Conservation (phyloP, 192 early-diverging fungal genomes). For the Umbelopsis isabellina region DNA sequence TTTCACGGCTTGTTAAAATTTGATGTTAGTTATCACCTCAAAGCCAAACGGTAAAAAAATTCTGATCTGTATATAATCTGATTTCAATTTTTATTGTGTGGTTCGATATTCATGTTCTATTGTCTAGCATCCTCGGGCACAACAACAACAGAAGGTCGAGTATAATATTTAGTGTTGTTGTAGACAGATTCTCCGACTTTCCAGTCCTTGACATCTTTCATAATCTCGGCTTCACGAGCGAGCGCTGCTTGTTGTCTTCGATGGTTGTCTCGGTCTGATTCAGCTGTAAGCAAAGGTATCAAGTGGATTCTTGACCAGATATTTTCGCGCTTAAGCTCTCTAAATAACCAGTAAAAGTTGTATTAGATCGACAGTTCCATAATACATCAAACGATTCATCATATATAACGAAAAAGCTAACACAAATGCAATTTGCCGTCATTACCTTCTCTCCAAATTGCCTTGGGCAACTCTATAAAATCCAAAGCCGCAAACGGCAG, state of each 20-base stretch:
- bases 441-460: constrained; percentile 74
- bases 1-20: no score
- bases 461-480: constrained; percentile 71
- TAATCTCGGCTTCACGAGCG: constrained; percentile 79
- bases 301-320: constrained; percentile 93
- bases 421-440: background rate
- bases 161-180: constrained; percentile 86
- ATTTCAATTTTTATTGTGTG: no score
- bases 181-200: constrained; percentile 87
- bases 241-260: constrained; percentile 76
- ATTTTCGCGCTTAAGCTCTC: constrained; percentile 92
- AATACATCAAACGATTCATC: no score
- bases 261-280: constrained; percentile 89
- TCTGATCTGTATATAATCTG: no score
- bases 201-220: constrained; percentile 84
- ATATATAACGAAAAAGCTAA: background rate
- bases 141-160: constrained; percentile 66
- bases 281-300: constrained; percentile 89
- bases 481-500: constrained; percentile 81
- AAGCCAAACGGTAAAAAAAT: no score
- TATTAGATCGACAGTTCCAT: background rate
- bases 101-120: constrained; percentile 1
- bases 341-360: constrained; percentile 30
- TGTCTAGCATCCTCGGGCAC: constrained; percentile 58
- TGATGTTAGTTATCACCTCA: no score